These are phyloP conservation scores for Nicotiana sylvestris DNA, from an alignment of 257 asterid genomes.

Conservation along the genomic window DNA sequence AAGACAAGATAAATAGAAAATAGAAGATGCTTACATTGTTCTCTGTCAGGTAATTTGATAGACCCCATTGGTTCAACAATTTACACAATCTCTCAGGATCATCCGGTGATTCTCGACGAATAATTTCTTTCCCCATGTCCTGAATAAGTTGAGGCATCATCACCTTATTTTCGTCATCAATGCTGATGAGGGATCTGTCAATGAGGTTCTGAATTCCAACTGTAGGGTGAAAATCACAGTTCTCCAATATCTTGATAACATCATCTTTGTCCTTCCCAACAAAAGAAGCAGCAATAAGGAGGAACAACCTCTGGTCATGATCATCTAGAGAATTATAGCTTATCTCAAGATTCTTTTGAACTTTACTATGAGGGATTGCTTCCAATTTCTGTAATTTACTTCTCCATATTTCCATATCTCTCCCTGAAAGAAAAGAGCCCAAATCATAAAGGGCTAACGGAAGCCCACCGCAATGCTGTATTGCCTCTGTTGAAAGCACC, in stretches of 20 bases:
- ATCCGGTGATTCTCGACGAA: slow-evolving; percentile 13
- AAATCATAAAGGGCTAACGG: slow-evolving; percentile 19
- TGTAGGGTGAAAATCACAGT: slow-evolving; percentile 10
- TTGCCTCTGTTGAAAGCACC: slow-evolving; percentile 1
- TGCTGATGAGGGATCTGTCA: slow-evolving; percentile 13
- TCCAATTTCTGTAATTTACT: slow-evolving; percentile 15
- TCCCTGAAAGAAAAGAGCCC: slow-evolving; percentile 10
- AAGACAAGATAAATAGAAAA: neutral
- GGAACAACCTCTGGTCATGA: slow-evolving; percentile 8
- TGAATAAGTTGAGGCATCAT: slow-evolving; percentile 12
- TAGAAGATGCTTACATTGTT: slow-evolving; percentile 1
- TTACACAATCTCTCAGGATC: slow-evolving; percentile 13
- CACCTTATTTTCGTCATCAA: slow-evolving; percentile 6
- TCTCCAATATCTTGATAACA: neutral
- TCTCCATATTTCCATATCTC: slow-evolving; percentile 6
- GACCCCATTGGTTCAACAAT: slow-evolving; percentile 1
- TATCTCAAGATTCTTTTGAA: slow-evolving; percentile 14
- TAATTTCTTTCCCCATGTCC: slow-evolving; percentile 16
- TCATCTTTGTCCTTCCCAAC: slow-evolving; percentile 16
- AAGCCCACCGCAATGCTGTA: slow-evolving; percentile 17
- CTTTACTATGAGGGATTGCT: slow-evolving; percentile 10
- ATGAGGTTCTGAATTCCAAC: slow-evolving; percentile 19
- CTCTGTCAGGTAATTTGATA: neutral
- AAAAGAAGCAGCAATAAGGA: slow-evolving; percentile 9
- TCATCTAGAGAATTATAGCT: slow-evolving; percentile 15